These are phyloP conservation scores for Vigna trinervia DNA, from an alignment of 306 rosid species.

Conservation along the genomic window DNA sequence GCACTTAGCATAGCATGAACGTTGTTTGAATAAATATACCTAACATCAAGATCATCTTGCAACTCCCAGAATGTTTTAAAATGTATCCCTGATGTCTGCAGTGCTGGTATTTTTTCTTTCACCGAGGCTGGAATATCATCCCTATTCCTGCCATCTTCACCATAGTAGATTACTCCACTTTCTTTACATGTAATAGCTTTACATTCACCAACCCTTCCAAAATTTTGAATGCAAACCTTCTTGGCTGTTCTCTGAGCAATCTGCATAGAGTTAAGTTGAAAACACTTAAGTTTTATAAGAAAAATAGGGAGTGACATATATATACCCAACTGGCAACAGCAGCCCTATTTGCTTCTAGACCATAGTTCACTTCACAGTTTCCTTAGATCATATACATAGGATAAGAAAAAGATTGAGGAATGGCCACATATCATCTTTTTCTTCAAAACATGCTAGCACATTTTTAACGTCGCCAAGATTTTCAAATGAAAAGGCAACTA, in stretches of 20 bases:
- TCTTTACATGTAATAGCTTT: slow-evolving; percentile 74
- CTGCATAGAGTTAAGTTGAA: slow-evolving; percentile 46
- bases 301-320: slow-evolving; percentile 7
- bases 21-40: slow-evolving; percentile 76
- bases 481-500: background rate
- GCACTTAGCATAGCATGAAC: slow-evolving; percentile 70
- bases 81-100: slow-evolving; percentile 83
- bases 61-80: slow-evolving; percentile 73
- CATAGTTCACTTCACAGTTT: slow-evolving; percentile 26
- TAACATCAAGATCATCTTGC: slow-evolving; percentile 69
- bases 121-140: slow-evolving; percentile 57
- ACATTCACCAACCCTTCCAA: slow-evolving; percentile 69
- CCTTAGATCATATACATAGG: background rate
- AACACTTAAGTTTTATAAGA: slow-evolving; percentile 30
- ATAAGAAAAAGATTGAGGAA: background rate
- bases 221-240: slow-evolving; percentile 77
- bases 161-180: slow-evolving; percentile 77
- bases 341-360: background rate
- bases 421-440: background rate
- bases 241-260: slow-evolving; percentile 77
- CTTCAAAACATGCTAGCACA: background rate
- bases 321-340: background rate
- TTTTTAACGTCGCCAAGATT: background rate
- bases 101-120: slow-evolving; percentile 71
- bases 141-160: slow-evolving; percentile 55